These are phyloP conservation scores for Cyphellophora attinorum DNA, from an alignment of 2,329 filamentous ascomycete species.

Conservation along the genomic window DNA sequence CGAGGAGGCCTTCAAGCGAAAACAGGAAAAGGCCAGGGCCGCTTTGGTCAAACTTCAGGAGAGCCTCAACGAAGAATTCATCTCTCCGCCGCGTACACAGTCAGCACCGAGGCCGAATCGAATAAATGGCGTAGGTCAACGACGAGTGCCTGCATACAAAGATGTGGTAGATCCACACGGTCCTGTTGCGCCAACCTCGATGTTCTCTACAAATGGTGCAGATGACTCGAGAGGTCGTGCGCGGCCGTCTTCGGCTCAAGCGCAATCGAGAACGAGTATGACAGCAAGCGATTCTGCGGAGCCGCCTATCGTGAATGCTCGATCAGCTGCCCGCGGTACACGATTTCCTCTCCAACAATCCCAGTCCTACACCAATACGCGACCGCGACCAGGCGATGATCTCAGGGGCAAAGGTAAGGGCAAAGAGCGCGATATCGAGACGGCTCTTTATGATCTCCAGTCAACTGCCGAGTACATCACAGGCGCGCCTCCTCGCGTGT, in stretches of 20 bases:
- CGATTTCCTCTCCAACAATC: not conserved
- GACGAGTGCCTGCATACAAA: constrained; percentile 5
- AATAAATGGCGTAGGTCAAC: constrained; percentile 4
- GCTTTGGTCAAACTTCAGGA: constrained; percentile 17
- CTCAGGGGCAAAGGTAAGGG: constrained; percentile 9
- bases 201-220: constrained; percentile 6
- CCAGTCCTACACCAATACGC: not conserved
- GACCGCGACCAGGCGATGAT: not conserved
- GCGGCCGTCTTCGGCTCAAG: not conserved
- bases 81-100: constrained; percentile 4
- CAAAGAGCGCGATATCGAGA: constrained; percentile 8
- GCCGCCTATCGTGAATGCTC: not conserved
- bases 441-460: not conserved
- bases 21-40: constrained; percentile 17
- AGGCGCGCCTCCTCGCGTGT: not conserved
- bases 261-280: not conserved
- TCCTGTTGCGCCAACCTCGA: constrained; percentile 10
- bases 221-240: not conserved
- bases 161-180: constrained; percentile 6
- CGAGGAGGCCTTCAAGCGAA: constrained; percentile 15
- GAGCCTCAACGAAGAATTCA: constrained; percentile 16
- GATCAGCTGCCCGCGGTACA: not conserved
- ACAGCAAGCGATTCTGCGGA: not conserved
- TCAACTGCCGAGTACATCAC: not conserved
- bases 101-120: constrained; percentile 1